Evolutionary conservation across 352 stramenopile genomes (phyloP), one percentile per base, ranked within the genome.

Genomic region (Globisporangium perplexum): DNA sequence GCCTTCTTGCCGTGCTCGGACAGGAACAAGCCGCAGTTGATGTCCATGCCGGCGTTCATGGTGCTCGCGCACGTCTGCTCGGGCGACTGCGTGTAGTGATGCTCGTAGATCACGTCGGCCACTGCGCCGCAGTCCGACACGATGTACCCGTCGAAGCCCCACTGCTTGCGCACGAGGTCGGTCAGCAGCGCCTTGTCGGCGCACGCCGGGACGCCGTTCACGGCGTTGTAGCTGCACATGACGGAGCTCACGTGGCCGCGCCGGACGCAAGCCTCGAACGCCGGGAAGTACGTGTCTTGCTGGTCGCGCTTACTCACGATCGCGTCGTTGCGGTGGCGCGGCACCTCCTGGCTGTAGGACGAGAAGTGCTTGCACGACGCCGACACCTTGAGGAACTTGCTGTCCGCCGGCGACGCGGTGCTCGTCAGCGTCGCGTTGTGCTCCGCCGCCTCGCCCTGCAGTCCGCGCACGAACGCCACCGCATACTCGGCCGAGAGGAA

Each of bases 221-320:
- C 74, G 14, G 85, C 79, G 55, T 98, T 98, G 71, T 98, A 98
- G 49, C 78, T 95, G 68, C 93, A 98, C 95, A 98, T 98, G 42
- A 98, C 62, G 11, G 79, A 77, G 47, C 69, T 94, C 31, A 83
- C 88, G 45, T 76, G 63, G 18, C 72, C 90, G 23, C 84, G 74
- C 58, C 60, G 80, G 15, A 98, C 72, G 62, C 88, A 96, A 50
- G 76, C 68, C 42, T 92, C 72, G 48, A 97, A 94, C 11, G 72
- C 71, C 12, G 77, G 78, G 11, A 96, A 82, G 72, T 97, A 98
- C 22, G 91, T 97, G 48, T 97, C 86, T 15, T 73, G 57, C 53
- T 96, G 76, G 66, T 98, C 93, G 57, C 85, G 77, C 53, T 84
- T 71, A 14, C 70, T 89, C 46, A 98, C 84, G 43, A 92, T 77